These are phyloP conservation scores for Centrapalus pauciflorus DNA, from an alignment of 129 eudicot genomes.

Conservation along the genomic window DNA sequence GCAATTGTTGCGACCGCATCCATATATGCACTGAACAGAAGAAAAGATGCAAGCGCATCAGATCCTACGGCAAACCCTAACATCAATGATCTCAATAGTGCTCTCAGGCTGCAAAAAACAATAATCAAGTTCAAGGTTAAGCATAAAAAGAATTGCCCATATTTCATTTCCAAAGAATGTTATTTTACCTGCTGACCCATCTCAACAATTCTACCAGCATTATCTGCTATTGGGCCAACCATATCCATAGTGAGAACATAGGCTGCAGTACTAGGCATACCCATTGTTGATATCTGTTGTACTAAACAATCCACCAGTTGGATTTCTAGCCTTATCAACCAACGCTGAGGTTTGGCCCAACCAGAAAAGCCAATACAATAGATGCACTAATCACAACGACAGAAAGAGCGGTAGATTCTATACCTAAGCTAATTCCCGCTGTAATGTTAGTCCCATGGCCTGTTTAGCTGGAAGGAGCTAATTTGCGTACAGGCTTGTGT, in stretches of 20 bases:
- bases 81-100: constrained; percentile 65
- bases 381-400: constrained; percentile 60
- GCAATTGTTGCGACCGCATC: constrained; percentile 72
- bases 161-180: background rate
- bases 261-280: constrained; percentile 82
- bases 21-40: constrained; percentile 79
- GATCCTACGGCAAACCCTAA: constrained; percentile 80
- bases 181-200: constrained; percentile 67
- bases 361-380: constrained; percentile 64
- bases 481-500: constrained; percentile 63
- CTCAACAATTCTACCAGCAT: constrained; percentile 87
- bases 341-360: no score
- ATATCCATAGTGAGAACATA: no score
- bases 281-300: constrained; percentile 80
- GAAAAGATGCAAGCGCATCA: constrained; percentile 79
- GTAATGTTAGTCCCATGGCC: constrained; percentile 82
- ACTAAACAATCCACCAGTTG: constrained; percentile 84
- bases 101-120: constrained; percentile 58
- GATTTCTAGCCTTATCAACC: no score
- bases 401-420: constrained; percentile 73
- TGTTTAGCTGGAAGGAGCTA: constrained; percentile 66
- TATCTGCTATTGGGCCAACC: constrained; percentile 83
- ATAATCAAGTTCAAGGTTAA: no score
- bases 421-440: constrained; percentile 72
- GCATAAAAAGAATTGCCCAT: background rate